Percentiles rank a stretch among this genome's conserved stretches.
Evolutionary conservation across 164 flowering plant species (phyloP).

Genomic region (Kalanchoe fedtschenkoi): DNA sequence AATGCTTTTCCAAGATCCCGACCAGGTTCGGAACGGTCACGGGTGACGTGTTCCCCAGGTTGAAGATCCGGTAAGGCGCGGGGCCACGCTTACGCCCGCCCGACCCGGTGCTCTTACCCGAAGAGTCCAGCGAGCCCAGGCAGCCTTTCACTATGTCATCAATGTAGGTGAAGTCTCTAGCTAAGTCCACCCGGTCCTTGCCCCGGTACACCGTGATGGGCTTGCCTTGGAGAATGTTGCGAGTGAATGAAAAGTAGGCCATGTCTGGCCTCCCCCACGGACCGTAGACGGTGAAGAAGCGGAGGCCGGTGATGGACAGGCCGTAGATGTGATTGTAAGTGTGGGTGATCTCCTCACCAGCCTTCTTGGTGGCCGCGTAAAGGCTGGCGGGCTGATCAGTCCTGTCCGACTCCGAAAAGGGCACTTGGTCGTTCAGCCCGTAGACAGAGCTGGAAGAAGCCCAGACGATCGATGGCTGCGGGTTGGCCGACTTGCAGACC

Average conservation of each 20-base stretch:
- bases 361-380: neutral
- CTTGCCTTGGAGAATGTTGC: constrained; percentile 1
- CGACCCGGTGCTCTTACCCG: constrained; percentile 1
- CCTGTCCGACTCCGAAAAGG: neutral
- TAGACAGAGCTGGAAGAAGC: neutral
- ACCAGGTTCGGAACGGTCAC: constrained; percentile 1
- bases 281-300: constrained; percentile 3
- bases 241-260: neutral
- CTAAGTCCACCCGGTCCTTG: constrained; percentile 1
- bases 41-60: constrained; percentile 1
- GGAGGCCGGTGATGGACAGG: neutral
- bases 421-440: neutral
- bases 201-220: constrained; percentile 1
- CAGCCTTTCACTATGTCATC: constrained; percentile 1
- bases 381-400: constrained; percentile 6
- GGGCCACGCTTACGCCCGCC: constrained; percentile 3
- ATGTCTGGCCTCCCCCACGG: constrained; percentile 5
- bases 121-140: neutral
- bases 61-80: constrained; percentile 2
- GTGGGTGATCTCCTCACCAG: constrained; percentile 1
- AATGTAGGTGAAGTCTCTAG: constrained; percentile 2
- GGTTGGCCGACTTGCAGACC: neutral
- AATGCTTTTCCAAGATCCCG: neutral
- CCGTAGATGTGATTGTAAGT: constrained; percentile 4
- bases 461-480: constrained; percentile 4